A percentile compares a stretch with the other conserved stretches of the same genome.
These are phyloP conservation scores for Pulveroboletus sp. DNA, from an alignment of 768 basidiomycete species.

Conservation along the genomic window DNA sequence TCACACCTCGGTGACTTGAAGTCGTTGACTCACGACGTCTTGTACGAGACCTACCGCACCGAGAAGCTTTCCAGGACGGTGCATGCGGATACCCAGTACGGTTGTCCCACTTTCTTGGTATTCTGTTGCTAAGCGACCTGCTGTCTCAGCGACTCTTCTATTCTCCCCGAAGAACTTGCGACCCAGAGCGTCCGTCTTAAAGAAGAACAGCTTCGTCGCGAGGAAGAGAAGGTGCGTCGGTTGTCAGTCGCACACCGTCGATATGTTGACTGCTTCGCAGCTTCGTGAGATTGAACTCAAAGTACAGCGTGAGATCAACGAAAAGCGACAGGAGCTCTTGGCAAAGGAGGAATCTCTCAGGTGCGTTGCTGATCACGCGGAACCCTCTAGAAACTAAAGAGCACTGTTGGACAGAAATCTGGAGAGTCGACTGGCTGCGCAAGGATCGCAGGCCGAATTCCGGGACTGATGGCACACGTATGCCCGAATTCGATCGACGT, in stretches of 20 bases:
- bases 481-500: conserved; percentile 21
- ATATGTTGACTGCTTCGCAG: conserved; percentile 35
- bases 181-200: conserved; percentile 96
- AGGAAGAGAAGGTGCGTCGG: conserved; percentile 82
- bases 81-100: conserved; percentile 69
- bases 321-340: conserved; percentile 93
- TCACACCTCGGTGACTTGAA: conserved; percentile 95
- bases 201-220: conserved; percentile 95
- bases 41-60: conserved; percentile 97
- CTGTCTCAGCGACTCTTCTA: conserved; percentile 68
- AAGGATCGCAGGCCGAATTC: conserved; percentile 80
- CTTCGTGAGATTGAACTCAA: conserved; percentile 97
- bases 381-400: not conserved
- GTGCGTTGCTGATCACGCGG: conserved; percentile 36
- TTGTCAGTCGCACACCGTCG: not conserved
- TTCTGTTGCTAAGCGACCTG: conserved; percentile 23
- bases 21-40: conserved; percentile 86
- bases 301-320: conserved; percentile 95
- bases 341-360: conserved; percentile 95
- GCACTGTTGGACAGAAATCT: conserved; percentile 54
- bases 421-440: conserved; percentile 87
- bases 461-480: conserved; percentile 46
- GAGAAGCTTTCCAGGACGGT: conserved; percentile 94
- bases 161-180: conserved; percentile 94
- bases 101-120: not conserved